Conservation (phyloP, 1,284 basidiomycete species). For the Wallemia hederae region DNA sequence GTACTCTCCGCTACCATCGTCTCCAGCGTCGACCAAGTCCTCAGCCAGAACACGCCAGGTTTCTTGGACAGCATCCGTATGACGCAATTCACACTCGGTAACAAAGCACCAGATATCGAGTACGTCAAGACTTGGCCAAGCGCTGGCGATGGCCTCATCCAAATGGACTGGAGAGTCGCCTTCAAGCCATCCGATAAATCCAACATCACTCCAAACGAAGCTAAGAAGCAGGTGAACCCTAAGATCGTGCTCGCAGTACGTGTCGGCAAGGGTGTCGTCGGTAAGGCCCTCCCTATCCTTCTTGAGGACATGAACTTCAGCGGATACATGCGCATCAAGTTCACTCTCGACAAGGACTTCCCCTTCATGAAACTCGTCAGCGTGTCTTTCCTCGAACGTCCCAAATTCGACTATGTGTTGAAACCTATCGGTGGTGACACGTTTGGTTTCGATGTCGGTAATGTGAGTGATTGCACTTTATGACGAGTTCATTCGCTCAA, state of each 20-base stretch:
- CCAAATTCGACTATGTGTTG: conserved; percentile 77
- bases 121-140: conserved; percentile 71
- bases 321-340: conserved; percentile 50
- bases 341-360: conserved; percentile 76
- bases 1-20: conserved; percentile 15
- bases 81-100: conserved; percentile 67
- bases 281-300: conserved; percentile 55
- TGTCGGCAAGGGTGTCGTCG: conserved; percentile 62
- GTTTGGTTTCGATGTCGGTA: conserved; percentile 62
- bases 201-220: conserved; percentile 56
- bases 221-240: conserved; percentile 32
- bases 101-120: conserved; percentile 59
- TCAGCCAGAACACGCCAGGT: conserved; percentile 21
- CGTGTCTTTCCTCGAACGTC: conserved; percentile 68
- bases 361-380: conserved; percentile 76
- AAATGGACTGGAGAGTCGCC: conserved; percentile 92
- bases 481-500: not conserved
- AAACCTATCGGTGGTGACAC: conserved; percentile 85
- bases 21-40: conserved; percentile 11
- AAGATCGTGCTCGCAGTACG: conserved; percentile 68
- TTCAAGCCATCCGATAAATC: conserved; percentile 78
- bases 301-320: conserved; percentile 76
- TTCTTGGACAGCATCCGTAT: conserved; percentile 64
- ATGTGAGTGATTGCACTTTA: not conserved
- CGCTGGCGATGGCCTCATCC: conserved; percentile 68